A percentile compares a stretch with the other conserved stretches of the same genome.
Evolutionary conservation across 805 yeast species (phyloP).

Genomic region (Suhomyces xylopsoci): DNA sequence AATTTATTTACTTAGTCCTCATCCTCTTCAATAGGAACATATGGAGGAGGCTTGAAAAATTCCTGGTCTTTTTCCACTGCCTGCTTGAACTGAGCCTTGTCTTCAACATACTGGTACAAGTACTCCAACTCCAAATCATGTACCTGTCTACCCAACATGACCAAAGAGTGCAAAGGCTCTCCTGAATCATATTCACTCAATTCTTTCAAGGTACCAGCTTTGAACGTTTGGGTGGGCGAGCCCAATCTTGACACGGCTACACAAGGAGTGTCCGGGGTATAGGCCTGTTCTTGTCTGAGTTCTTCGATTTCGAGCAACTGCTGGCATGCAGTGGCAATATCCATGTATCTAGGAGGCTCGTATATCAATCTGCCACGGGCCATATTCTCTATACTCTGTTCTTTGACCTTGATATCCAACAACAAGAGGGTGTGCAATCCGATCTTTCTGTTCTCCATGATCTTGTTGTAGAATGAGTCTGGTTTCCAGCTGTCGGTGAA

Average conservation of each 20-base stretch:
- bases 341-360: slow-evolving; percentile 97
- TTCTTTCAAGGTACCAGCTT: slow-evolving; percentile 79
- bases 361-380: slow-evolving; percentile 88
- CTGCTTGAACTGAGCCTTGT: slow-evolving; percentile 47
- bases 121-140: slow-evolving; percentile 92
- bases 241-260: slow-evolving; percentile 92
- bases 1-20: background rate
- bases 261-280: slow-evolving; percentile 85
- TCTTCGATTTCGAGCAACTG: slow-evolving; percentile 90
- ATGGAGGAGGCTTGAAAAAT: slow-evolving; percentile 69
- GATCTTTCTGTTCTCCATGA: slow-evolving; percentile 82
- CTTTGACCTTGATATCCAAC: slow-evolving; percentile 93
- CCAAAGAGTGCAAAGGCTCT: slow-evolving; percentile 88
- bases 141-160: slow-evolving; percentile 87
- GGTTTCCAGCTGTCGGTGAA: slow-evolving; percentile 97
- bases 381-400: slow-evolving; percentile 91
- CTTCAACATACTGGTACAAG: slow-evolving; percentile 69
- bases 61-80: slow-evolving; percentile 54
- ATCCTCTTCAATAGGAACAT: slow-evolving; percentile 45
- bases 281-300: slow-evolving; percentile 68
- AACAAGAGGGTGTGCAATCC: slow-evolving; percentile 89
- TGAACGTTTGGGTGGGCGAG: slow-evolving; percentile 75
- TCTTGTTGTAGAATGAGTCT: slow-evolving; percentile 86
- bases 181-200: slow-evolving; percentile 85
- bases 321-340: slow-evolving; percentile 80